phyloP scores from a whole-genome alignment of 1,139 yeast species.

The Zygoascus sp. region DNA sequence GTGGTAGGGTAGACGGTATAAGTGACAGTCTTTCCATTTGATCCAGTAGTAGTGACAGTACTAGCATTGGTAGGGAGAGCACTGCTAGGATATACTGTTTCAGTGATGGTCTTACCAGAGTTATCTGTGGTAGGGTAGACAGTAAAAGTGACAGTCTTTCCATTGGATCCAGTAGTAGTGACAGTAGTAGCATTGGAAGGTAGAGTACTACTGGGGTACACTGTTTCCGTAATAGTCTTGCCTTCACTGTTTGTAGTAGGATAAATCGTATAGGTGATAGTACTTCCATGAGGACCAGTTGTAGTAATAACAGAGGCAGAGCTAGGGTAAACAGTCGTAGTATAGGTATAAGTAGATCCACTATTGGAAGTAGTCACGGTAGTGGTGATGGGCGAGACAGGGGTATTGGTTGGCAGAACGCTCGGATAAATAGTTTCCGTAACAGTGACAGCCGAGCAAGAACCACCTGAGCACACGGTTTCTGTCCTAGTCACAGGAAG shows the following conservation, averaged over 20 bases:
- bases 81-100: constrained; percentile 2
- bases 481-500: neutral
- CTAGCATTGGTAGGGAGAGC: neutral
- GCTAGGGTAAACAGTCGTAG: neutral
- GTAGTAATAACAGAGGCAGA: neutral
- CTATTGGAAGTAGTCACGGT: neutral
- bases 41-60: neutral
- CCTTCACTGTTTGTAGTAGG: neutral
- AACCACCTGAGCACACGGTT: neutral
- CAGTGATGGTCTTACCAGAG: neutral
- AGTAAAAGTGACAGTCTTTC: neutral
- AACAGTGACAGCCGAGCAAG: neutral
- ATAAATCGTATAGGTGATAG: neutral
- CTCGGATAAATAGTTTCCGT: neutral
- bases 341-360: neutral
- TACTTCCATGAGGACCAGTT: neutral
- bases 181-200: neutral
- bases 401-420: neutral
- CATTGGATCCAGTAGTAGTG: neutral
- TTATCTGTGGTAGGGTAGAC: neutral
- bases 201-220: neutral
- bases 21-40: constrained; percentile 13
- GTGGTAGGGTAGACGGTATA: constrained; percentile 17
- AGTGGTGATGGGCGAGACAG: neutral
- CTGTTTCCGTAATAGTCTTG: neutral